phyloP scores from a whole-genome alignment of 2,329 filamentous ascomycete species.

The Zymoseptoria passerinii region DNA sequence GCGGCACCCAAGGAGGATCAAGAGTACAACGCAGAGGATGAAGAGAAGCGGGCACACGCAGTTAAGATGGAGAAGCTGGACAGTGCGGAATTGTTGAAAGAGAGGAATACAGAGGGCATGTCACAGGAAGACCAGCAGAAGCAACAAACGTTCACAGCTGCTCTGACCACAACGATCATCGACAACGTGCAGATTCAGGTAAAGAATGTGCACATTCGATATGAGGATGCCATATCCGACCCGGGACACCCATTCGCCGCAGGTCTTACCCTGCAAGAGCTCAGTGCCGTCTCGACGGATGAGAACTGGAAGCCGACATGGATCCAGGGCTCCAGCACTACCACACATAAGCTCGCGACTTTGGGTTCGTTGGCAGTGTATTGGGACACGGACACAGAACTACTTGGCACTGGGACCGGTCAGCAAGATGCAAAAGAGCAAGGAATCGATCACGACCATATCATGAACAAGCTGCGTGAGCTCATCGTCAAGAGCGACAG shows the following conservation, averaged over 20 bases:
- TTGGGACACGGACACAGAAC: constrained; percentile 89
- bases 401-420: constrained; percentile 76
- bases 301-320: constrained; percentile 92
- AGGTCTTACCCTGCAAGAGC: constrained; percentile 85
- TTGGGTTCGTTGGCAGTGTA: constrained; percentile 87
- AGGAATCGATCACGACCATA: constrained; percentile 61
- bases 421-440: constrained; percentile 53
- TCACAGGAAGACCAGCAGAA: constrained; percentile 93
- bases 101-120: constrained; percentile 84
- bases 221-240: constrained; percentile 93
- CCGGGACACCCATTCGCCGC: constrained; percentile 92
- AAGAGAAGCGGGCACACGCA: constrained; percentile 75
- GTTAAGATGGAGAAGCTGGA: constrained; percentile 99
- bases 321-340: constrained; percentile 74
- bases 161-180: constrained; percentile 89
- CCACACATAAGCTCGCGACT: constrained; percentile 88
- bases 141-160: constrained; percentile 95
- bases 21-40: constrained; percentile 86
- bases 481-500: constrained; percentile 68
- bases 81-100: constrained; percentile 88
- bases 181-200: constrained; percentile 97
- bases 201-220: constrained; percentile 97
- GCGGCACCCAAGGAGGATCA: constrained; percentile 94
- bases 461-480: constrained; percentile 66
- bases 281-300: constrained; percentile 94